Percentiles rank a stretch among this genome's conserved stretches.
Conservation (phyloP, 345 rosid genomes). For the Euphorbia lathyris region DNA sequence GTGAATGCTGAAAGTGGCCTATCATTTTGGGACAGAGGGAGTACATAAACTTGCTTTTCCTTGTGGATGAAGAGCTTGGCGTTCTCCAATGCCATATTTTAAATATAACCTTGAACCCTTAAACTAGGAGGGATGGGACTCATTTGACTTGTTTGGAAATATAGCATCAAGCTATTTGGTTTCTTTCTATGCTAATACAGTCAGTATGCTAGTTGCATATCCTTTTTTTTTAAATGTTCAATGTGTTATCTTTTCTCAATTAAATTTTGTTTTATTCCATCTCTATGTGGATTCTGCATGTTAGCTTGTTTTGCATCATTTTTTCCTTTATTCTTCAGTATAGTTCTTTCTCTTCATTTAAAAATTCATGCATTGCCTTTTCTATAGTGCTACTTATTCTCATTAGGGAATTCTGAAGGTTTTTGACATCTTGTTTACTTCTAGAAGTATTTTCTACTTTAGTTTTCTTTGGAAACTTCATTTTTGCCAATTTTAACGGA, state of each 20-base stretch:
- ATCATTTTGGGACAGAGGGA: no score
- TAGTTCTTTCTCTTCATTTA: neutral
- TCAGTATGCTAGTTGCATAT: neutral
- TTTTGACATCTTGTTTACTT: neutral
- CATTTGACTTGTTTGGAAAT: neutral
- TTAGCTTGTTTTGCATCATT: neutral
- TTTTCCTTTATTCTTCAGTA: neutral
- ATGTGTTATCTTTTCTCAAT: no score
- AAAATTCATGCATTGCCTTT: neutral
- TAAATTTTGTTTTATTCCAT: neutral
- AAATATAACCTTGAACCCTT: neutral
- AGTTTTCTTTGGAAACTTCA: neutral
- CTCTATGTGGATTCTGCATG: neutral
- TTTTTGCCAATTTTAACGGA: neutral
- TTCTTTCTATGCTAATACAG: neutral
- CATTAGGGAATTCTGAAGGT: neutral
- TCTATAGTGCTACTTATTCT: neutral
- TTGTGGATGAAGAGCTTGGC: neutral
- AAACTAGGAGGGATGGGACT: neutral
- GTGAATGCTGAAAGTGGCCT: no score
- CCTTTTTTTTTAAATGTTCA: no score
- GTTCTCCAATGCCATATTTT: neutral
- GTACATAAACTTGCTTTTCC: neutral
- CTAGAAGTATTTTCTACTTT: neutral
- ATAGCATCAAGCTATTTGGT: neutral